A percentile compares a stretch with the other conserved stretches of the same genome.
phyloP scores from a whole-genome alignment of 1,284 basidiomycete genomes.

The Leccinum pachyderme region DNA sequence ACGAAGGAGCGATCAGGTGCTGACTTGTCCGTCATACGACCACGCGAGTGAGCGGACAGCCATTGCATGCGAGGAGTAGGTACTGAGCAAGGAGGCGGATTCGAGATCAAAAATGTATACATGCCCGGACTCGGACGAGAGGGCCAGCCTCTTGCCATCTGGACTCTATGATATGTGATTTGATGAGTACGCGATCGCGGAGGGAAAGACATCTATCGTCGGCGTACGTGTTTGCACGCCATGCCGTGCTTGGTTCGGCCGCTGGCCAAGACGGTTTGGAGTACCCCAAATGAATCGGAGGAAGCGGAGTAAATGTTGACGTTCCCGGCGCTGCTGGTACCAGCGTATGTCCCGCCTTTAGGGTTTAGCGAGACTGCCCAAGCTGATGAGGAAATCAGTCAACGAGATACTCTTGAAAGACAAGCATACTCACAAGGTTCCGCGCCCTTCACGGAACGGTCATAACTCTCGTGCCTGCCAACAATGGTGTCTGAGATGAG shows the following conservation, averaged over 20 bases:
- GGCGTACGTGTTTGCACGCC: slow-evolving; percentile 72
- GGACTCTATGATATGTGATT: slow-evolving; percentile 59
- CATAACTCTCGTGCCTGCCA: slow-evolving; percentile 72
- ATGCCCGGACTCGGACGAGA: slow-evolving; percentile 79
- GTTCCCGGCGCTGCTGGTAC: slow-evolving; percentile 74
- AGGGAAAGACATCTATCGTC: not conserved
- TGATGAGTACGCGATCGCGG: slow-evolving; percentile 11
- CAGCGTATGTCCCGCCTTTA: slow-evolving; percentile 67
- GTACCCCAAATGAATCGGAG: slow-evolving; percentile 59
- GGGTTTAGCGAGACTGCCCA: slow-evolving; percentile 84
- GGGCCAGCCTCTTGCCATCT: slow-evolving; percentile 74
- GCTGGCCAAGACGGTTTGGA: slow-evolving; percentile 54
- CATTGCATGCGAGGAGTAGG: slow-evolving; percentile 85
- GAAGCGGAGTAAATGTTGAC: slow-evolving; percentile 65
- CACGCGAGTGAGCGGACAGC: slow-evolving; percentile 79
- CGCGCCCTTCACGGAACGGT: slow-evolving; percentile 47
- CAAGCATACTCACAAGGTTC: slow-evolving; percentile 62
- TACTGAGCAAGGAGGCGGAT: slow-evolving; percentile 57
- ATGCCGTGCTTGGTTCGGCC: slow-evolving; percentile 83
- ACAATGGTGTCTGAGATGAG: slow-evolving; percentile 55
- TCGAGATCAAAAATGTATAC: slow-evolving; percentile 79
- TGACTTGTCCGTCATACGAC: slow-evolving; percentile 72
- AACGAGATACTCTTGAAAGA: not conserved
- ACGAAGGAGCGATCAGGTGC: slow-evolving; percentile 16
- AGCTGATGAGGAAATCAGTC: slow-evolving; percentile 40